Evolutionary conservation across 169 alveolate species (phyloP).

Genomic region (Plasmodium malariae): DNA sequence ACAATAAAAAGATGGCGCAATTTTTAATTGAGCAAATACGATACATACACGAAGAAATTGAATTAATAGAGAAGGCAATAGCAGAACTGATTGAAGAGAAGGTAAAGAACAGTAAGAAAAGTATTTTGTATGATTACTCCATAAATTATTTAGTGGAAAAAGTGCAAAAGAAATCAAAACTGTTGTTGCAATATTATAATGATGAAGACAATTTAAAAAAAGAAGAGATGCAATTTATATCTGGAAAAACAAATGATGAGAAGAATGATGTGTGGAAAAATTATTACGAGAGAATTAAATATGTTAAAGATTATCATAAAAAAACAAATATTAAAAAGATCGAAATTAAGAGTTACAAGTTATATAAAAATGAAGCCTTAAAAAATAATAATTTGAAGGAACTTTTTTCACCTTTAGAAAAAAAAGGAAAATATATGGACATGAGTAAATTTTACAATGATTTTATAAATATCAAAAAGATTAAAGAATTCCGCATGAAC

Average conservation of each 20-base stretch:
- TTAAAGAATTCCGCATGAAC: conserved; percentile 79
- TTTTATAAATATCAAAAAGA: conserved; percentile 84
- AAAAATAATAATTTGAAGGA: conserved; percentile 77
- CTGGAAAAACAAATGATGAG: conserved; percentile 75
- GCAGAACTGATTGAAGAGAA: conserved; percentile 78
- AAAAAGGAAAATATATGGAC: conserved; percentile 85
- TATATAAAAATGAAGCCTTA: conserved; percentile 81
- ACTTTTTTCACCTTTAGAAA: conserved; percentile 87
- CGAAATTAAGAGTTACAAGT: conserved; percentile 68
- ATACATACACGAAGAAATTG: conserved; percentile 80
- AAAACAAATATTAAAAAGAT: conserved; percentile 75
- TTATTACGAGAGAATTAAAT: conserved; percentile 83
- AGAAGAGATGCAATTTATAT: conserved; percentile 75
- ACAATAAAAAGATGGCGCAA: conserved; percentile 79
- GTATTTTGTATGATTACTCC: conserved; percentile 70
- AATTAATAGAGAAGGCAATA: conserved; percentile 75
- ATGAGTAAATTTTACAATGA: conserved; percentile 82
- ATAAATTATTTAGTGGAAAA: conserved; percentile 50
- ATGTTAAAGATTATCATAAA: conserved; percentile 81
- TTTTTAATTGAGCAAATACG: conserved; percentile 78
- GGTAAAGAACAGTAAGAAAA: conserved; percentile 56
- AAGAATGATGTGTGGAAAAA: conserved; percentile 84
- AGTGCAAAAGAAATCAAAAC: conserved; percentile 75
- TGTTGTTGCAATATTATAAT: conserved; percentile 55
- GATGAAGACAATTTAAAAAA: conserved; percentile 65